Base-by-base conservation (phyloP, 768 basidiomycete species). In the Brasilioporus rufonigricans region DNA sequence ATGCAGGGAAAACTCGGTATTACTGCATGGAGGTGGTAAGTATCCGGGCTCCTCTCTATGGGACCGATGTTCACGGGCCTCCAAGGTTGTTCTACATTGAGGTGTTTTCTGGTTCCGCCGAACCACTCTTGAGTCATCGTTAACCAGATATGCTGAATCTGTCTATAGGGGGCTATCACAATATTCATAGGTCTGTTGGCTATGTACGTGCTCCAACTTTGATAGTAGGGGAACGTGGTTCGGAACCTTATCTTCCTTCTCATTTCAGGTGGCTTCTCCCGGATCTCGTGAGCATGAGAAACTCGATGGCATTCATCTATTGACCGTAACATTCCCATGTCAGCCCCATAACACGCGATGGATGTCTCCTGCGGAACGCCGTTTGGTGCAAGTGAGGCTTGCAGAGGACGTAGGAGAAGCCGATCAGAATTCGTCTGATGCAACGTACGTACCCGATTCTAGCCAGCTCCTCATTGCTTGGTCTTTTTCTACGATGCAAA, bases 1-100 rank as follows among this genome's bases (percentile, higher is more conserved):
- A 86, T 90, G 87, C 80, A 91, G 56, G 87, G 85, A 1, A 76
- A 75, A 48, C 72, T 80, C 5, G 87, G 87, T 2, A 83, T 87
- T 39, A 65, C 82, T 29, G 86, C 85, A 11, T 90, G 88, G 88
- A 64, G 84, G 74, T 90, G 83, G 84, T 83, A 57, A 55, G 73
- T 53, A 13, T 19, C n/a, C 19, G 12, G n/a, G 48, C 26, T 46
- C 27, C 39, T 32, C 27, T n/a, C 27, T 5, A 29, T n/a, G 24
- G 36, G 27, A 27, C n/a, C 40, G 48, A 6, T 1, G 19, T 31
- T 12, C 41, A 24, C 40, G 29, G 27, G 9, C 27, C 27, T 29
- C 2, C 55, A 84, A 60, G 86, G 87, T 60, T 89, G 35, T 89
- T 89, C 65, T 86, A 78, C 63, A 85, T 88, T 41, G 87, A 86